phyloP scores from a whole-genome alignment of 2,329 filamentous ascomycete species.

The Tolypocladium cylindrosporum region DNA sequence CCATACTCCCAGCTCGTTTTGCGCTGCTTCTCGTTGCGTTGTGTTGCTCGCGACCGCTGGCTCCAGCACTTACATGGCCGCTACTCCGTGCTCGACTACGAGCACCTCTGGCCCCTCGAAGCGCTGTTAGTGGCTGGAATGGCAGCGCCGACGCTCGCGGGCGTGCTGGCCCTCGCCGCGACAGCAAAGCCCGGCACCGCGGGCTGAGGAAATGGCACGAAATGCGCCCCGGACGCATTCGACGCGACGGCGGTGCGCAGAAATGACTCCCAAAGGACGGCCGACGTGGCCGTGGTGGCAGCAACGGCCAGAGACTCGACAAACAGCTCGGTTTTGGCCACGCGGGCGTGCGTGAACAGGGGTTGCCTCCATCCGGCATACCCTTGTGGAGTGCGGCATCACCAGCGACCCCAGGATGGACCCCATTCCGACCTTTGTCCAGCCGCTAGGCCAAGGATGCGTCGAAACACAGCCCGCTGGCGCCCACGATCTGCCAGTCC shows the following conservation, averaged over 20 bases:
- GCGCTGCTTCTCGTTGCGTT: not conserved
- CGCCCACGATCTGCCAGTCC: not conserved
- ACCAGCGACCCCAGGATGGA: slow-evolving; percentile 7
- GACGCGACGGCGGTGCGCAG: not conserved
- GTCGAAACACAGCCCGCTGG: not conserved
- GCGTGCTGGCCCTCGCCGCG: not conserved
- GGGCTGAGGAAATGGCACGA: not conserved
- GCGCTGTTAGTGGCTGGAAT: not conserved
- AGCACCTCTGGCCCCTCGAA: not conserved
- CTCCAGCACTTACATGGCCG: slow-evolving; percentile 1
- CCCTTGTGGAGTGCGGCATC: slow-evolving; percentile 7
- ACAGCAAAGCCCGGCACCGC: not conserved
- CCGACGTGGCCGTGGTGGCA: not conserved
- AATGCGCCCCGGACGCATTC: not conserved
- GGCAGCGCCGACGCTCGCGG: not conserved
- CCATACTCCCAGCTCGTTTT: not conserved
- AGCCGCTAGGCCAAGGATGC: not conserved
- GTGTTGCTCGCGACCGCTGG: not conserved
- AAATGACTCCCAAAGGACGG: not conserved
- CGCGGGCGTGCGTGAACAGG: slow-evolving; percentile 9
- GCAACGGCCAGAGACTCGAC: not conserved
- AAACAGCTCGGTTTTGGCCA: slow-evolving; percentile 7
- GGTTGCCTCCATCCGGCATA: slow-evolving; percentile 6
- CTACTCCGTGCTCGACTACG: not conserved
- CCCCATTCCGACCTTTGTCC: slow-evolving; percentile 1